These are phyloP conservation scores for Aciculosporium take DNA, from an alignment of 2,329 filamentous ascomycete genomes.

Conservation along the genomic window DNA sequence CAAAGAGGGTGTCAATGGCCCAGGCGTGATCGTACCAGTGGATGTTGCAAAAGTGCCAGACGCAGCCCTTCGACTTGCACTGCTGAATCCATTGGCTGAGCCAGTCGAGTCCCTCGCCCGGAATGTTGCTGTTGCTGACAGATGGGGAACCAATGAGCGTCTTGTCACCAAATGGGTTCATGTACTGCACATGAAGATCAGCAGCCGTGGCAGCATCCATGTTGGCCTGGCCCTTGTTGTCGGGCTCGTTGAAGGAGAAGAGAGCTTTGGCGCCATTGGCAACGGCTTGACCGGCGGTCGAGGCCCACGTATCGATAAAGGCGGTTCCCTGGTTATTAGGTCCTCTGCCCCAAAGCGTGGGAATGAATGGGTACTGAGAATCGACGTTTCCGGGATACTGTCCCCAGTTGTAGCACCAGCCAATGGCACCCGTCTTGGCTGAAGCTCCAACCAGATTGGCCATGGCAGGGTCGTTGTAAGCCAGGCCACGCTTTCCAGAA, in stretches of 20 bases:
- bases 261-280: slow-evolving; percentile 38
- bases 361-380: slow-evolving; percentile 42
- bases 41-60: slow-evolving; percentile 44
- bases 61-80: slow-evolving; percentile 22
- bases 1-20: slow-evolving; percentile 36
- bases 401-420: slow-evolving; percentile 60
- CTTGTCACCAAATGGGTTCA: slow-evolving; percentile 40
- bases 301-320: slow-evolving; percentile 34
- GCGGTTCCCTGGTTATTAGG: slow-evolving; percentile 12
- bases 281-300: slow-evolving; percentile 37
- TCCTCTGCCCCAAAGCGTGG: slow-evolving; percentile 47
- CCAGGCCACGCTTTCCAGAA: slow-evolving; percentile 47
- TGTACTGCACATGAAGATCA: slow-evolving; percentile 34
- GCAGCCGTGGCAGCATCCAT: slow-evolving; percentile 38
- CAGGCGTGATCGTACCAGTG: slow-evolving; percentile 48
- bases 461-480: slow-evolving; percentile 47
- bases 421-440: slow-evolving; percentile 24
- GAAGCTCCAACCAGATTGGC: slow-evolving; percentile 32
- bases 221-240: slow-evolving; percentile 45
- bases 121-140: slow-evolving; percentile 43
- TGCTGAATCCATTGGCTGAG: background rate
- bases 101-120: slow-evolving; percentile 37
- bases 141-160: slow-evolving; percentile 43
- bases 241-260: slow-evolving; percentile 61
- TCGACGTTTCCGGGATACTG: slow-evolving; percentile 28